Base-by-base conservation (phyloP, 2,329 filamentous ascomycete species). In the Claviceps digitariae region DNA sequence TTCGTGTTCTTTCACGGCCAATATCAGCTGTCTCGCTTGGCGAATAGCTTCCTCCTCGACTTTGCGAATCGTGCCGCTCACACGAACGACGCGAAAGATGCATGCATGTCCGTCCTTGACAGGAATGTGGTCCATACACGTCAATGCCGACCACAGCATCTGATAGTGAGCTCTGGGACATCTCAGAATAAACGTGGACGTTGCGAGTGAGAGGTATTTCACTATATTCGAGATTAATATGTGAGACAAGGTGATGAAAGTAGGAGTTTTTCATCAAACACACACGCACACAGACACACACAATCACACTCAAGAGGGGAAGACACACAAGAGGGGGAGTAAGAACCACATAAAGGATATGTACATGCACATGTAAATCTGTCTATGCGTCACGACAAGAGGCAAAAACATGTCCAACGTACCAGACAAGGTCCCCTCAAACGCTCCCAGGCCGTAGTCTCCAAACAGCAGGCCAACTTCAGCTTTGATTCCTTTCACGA, bases 11-110 rank as follows among this genome's bases (percentile, higher is more conserved):
- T 78, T 79, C 51, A 85, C 82, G 31, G 81, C 78, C 45, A 86
- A 72, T 55, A 95, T 83, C 54, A 89, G 78, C 54, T 76, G 74
- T 60, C 86, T 83, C 44, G 89, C 87, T 56, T 87, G 77, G 4
- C 83, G 78, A 61, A 97, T 86, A 38, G 90, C 89, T 67, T 95
- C 90, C 65, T 95, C 84, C 68, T 97, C 90, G 2, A 83, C 85
- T 68, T 95, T 95, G 60, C 84, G 84, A 63, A 98, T 95, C 3
- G 93, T 98, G 17, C 91, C 93, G 58, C 87, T 93, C 15, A 96
- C 88, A 56, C 87, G 79, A 7, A 95, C 81, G 15, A 98, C 90
- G 47, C 84, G 82, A 57, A 95, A 86, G 1, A 91, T 84, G 62
- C 90, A 95, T 0, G 79, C 74, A 54, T 76, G 74, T 25, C 80